Conservation (phyloP, 176 grass and related monocot species). For the Pharus latifolius region DNA sequence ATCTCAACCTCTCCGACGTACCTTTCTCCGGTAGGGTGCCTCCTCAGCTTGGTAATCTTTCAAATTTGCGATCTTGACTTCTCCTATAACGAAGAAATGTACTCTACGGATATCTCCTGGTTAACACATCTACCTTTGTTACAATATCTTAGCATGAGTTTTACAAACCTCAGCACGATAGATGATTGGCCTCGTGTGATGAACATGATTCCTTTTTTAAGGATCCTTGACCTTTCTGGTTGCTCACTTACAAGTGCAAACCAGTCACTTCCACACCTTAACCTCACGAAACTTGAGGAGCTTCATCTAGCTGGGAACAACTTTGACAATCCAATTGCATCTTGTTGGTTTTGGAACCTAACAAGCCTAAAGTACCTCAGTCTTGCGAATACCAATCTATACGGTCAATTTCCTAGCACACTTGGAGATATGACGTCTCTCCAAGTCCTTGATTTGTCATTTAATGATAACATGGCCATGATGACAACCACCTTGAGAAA, state of each 20-base stretch:
- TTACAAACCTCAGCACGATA: neutral
- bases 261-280: neutral
- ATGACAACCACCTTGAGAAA: neutral
- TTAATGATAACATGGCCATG: neutral
- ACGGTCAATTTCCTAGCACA: neutral
- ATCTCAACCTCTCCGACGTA: constrained; percentile 4
- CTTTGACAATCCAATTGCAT: neutral
- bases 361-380: neutral
- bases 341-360: constrained; percentile 32
- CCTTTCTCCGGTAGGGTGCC: neutral
- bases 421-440: neutral
- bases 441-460: neutral
- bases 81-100: neutral
- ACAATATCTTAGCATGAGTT: neutral
- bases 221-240: neutral
- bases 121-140: neutral
- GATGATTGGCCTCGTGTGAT: neutral
- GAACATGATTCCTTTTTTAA: neutral
- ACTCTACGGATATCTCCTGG: neutral
- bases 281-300: neutral
- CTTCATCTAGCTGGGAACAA: neutral
- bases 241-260: neutral
- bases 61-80: neutral
- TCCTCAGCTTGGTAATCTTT: neutral
- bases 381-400: neutral